Evolutionary conservation across 2,329 filamentous ascomycete genomes (phyloP).

Genomic region (Diaporthe velutina): DNA sequence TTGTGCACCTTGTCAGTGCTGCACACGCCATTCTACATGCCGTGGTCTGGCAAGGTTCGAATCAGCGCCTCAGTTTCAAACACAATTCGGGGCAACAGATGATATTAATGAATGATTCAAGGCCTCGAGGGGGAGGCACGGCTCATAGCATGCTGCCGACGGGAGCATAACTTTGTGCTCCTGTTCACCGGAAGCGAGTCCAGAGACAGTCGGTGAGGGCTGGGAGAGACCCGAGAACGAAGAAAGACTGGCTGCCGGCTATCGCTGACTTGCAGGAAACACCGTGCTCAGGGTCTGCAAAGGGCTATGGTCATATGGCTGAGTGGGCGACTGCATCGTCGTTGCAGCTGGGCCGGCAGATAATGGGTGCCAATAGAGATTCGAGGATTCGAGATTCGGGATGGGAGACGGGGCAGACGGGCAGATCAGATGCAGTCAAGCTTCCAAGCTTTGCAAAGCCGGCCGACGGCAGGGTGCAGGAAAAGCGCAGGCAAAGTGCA

Average conservation of each 20-base stretch:
- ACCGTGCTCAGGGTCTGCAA: not conserved
- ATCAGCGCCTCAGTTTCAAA: constrained; percentile 14
- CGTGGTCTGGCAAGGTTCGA: not conserved
- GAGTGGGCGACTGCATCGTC: not conserved
- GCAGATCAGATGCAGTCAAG: constrained; percentile 15
- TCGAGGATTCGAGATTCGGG: not conserved
- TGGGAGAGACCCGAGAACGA: not conserved
- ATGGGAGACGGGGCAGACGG: constrained; percentile 1
- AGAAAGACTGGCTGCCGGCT: not conserved
- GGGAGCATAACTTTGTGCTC: constrained; percentile 1
- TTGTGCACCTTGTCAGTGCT: constrained; percentile 5
- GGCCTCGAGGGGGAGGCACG: not conserved
- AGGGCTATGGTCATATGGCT: not conserved
- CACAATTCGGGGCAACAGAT: not conserved
- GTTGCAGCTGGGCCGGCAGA: constrained; percentile 8
- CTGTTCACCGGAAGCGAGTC: not conserved
- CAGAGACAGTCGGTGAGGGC: not conserved
- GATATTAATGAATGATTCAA: not conserved
- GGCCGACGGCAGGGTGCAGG: constrained; percentile 13
- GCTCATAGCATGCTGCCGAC: not conserved
- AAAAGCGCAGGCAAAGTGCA: not conserved
- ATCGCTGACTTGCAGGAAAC: constrained; percentile 18
- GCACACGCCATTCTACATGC: constrained; percentile 4
- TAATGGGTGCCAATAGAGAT: not conserved
- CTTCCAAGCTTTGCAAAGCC: not conserved